phyloP scores from a whole-genome alignment of 1,284 basidiomycete genomes.

The Taiwanofungus camphoratus region DNA sequence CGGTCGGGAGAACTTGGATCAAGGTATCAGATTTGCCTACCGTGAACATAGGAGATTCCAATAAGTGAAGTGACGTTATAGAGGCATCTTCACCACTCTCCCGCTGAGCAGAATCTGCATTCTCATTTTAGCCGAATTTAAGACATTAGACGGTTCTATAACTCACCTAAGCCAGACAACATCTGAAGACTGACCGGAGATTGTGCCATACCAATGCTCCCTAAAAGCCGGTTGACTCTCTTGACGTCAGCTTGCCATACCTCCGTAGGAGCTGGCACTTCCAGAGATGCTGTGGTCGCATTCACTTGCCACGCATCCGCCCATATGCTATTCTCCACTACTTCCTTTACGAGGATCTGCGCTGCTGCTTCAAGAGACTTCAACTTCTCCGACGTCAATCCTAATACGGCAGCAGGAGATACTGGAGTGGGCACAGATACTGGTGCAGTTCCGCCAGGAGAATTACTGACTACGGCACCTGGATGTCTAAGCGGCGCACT shows the following conservation, averaged over 20 bases:
- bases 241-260: constrained; percentile 54
- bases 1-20: constrained; percentile 58
- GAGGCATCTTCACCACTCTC: not conserved
- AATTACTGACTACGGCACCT: constrained; percentile 40
- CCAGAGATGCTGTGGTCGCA: constrained; percentile 23
- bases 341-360: constrained; percentile 52
- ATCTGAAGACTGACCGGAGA: constrained; percentile 27
- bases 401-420: constrained; percentile 63
- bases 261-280: constrained; percentile 24
- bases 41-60: constrained; percentile 53
- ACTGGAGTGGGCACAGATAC: constrained; percentile 70
- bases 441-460: constrained; percentile 35
- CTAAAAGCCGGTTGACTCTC: constrained; percentile 32
- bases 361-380: constrained; percentile 63
- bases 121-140: not conserved
- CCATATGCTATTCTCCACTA: constrained; percentile 65
- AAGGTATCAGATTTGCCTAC: constrained; percentile 59
- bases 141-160: not conserved
- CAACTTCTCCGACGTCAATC: constrained; percentile 52
- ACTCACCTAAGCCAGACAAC: constrained; percentile 37
- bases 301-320: constrained; percentile 57
- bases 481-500: constrained; percentile 53
- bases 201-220: constrained; percentile 22
- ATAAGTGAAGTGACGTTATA: constrained; percentile 26
- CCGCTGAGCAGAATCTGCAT: not conserved